Percentiles rank a stretch among this genome's conserved stretches.
phyloP scores from a whole-genome alignment of 306 rosid genomes.

The Medicago ruthenica region DNA sequence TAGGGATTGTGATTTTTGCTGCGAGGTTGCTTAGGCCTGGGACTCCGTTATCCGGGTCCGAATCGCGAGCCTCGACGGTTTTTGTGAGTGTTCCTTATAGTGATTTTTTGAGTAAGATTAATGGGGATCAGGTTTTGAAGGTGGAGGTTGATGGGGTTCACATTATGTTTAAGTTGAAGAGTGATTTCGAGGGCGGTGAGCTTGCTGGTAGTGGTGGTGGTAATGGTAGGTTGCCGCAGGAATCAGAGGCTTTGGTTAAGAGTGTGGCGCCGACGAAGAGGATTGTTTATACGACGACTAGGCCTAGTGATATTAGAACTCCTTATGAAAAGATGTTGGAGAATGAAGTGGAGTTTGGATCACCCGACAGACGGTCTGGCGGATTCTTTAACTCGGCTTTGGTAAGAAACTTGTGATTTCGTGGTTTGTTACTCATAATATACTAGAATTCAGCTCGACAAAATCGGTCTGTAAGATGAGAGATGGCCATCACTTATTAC shows the following conservation, averaged over 20 bases:
- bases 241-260: constrained; percentile 68
- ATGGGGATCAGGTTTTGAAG: constrained; percentile 80
- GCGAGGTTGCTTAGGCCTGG: constrained; percentile 87
- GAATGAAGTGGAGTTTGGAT: constrained; percentile 93
- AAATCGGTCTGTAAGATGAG: no score
- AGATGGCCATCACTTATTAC: no score
- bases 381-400: constrained; percentile 86
- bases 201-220: constrained; percentile 46
- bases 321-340: constrained; percentile 96
- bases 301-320: constrained; percentile 90
- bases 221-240: constrained; percentile 64
- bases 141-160: constrained; percentile 98
- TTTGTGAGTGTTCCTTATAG: constrained; percentile 87
- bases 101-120: constrained; percentile 83
- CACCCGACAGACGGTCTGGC: constrained; percentile 89
- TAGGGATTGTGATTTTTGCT: constrained; percentile 80
- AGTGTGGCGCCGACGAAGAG: constrained; percentile 80
- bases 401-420: constrained; percentile 54
- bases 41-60: constrained; percentile 86
- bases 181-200: constrained; percentile 65
- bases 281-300: constrained; percentile 83
- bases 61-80: constrained; percentile 53
- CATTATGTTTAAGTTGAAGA: constrained; percentile 86
- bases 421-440: background rate
- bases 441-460: background rate